Percentiles rank a stretch among this genome's conserved stretches.
These are phyloP conservation scores for Suillus bovinus DNA, from an alignment of 768 basidiomycete genomes.

Conservation along the genomic window DNA sequence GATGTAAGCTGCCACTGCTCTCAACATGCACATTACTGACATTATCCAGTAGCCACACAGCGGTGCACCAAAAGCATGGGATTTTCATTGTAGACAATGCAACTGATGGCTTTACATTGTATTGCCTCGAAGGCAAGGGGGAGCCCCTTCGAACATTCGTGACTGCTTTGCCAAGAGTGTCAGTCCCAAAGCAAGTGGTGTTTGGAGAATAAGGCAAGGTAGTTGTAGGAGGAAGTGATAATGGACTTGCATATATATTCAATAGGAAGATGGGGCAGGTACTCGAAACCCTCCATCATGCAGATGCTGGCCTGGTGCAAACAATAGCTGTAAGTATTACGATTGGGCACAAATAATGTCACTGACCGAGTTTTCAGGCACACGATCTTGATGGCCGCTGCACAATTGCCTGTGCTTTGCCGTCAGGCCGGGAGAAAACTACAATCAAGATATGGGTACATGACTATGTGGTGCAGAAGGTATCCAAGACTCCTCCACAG, in stretches of 20 bases:
- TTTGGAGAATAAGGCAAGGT: slow-evolving; percentile 12
- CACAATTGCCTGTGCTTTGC: too few relatives aligned
- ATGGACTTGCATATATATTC: slow-evolving; percentile 8
- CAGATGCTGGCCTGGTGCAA: too few relatives aligned
- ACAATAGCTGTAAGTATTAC: too few relatives aligned
- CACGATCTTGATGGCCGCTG: too few relatives aligned
- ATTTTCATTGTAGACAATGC: slow-evolving; percentile 12
- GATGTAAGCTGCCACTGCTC: slow-evolving; percentile 9
- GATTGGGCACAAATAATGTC: too few relatives aligned
- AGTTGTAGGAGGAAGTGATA: neutral
- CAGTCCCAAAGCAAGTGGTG: slow-evolving; percentile 10
- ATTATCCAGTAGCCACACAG: slow-evolving; percentile 8
- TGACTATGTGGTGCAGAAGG: too few relatives aligned
- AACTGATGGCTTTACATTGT: slow-evolving; percentile 11
- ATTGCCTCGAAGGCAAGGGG: neutral
- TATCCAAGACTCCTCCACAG: too few relatives aligned
- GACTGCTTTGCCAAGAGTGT: neutral
- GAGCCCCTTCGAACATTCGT: slow-evolving; percentile 2
- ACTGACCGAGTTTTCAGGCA: too few relatives aligned
- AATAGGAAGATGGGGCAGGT: neutral
- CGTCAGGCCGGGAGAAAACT: too few relatives aligned
- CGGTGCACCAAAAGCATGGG: slow-evolving; percentile 5
- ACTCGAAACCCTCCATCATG: too few relatives aligned
- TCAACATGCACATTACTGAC: neutral
- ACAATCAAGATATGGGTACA: too few relatives aligned